Evolutionary conservation across 2,329 filamentous ascomycete genomes (phyloP), one percentile per base, ranked within the genome.

Genomic region (Exophiala calicioides): DNA sequence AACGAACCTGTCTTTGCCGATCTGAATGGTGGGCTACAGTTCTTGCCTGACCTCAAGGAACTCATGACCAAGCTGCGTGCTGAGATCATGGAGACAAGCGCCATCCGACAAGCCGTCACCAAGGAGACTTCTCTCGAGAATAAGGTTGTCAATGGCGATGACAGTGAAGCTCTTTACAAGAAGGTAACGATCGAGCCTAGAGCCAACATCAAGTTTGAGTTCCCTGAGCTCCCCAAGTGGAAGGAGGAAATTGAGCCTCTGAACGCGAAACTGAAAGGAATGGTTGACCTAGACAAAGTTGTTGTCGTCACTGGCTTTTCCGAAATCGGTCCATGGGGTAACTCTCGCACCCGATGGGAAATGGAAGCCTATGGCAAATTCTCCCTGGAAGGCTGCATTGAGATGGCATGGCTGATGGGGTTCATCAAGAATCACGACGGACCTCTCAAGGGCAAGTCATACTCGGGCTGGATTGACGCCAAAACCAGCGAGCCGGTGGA

Each of bases 321-420:
- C 44, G 93, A 98, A 68, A 83, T 96, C 52, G 90, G 93, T 88
- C 93, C 93, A 5, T 98, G 93, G 94, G 93, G 93, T 76, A 98
- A 97, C 76, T 91, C 93, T 2, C 84, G 93, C 62, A 98, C 93
- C 34, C 84, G 93, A 53, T 98, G 93, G 93, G 93, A 98, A 75
- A 98, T 98, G 91, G 93, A 98, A 69, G 90, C 93, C 1, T 84
- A 90, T 58, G 93, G 93, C 65, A 81, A 95, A 64, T 98, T 98
- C 75, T 97, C 93, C 6, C 81, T 98, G 10, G 94, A 98, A 70
- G 93, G 93, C 21, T 97, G 93, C 63, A 86, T 98, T 51, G 93
- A 98, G 72, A 98, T 98, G 93, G 90, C 93, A 23, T 98, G 93
- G 93, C 89, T 98, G 69, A 98, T 97, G 91, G 93, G 93, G 64